Base-by-base conservation (phyloP, 2,329 filamentous ascomycete species). In the Gliomastix tumulicola region DNA sequence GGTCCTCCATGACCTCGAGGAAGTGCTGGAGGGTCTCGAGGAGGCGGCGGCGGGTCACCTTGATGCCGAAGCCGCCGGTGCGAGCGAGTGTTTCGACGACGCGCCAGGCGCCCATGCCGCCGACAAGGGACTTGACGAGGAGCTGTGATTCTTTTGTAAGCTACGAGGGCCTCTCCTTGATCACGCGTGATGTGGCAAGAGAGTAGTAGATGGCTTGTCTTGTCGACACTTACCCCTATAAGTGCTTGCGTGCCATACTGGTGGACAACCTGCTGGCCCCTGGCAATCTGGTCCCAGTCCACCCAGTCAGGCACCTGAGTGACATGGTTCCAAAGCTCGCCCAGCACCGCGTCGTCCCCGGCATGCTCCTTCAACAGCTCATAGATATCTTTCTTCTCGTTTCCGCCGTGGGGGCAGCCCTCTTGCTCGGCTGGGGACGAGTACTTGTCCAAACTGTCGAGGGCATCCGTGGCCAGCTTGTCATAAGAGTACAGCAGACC, bases 181-280 rank as follows among this genome's bases (percentile, higher is more conserved):
- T 16, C 18, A 12, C 7, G 16, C 18, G 15, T 18, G 30, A 12
- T 32, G 6, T 16, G 15, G 16, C 15, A 19, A 19, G 30, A 15
- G 13, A 19, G 18, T 8, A 33, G n/a, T n/a, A n/a, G n/a, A n/a
- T n/a, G n/a, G n/a, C n/a, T n/a, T n/a, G n/a, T n/a, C n/a, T n/a
- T n/a, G n/a, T n/a, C n/a, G 12, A 30, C 15, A 47, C 59, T 48
- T 50, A 68, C 67, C 9, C 63, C 77, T 7, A 79, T 82, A 16
- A 88, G 57, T 17, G 74, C 73, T 1, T 82, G 75, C 0, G 76
- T 78, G 15, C 76, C 82, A 55, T 88, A 89, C 23, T 84, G 75
- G 55, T 86, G 88, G 50, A 88, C 87, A 1, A 88, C 74, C 46
- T 84, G 75, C 53, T 90, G 84, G 0, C 84, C 85, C 49, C 84